phyloP scores from a whole-genome alignment of 805 yeast genomes.

The Candida krabiensis region DNA sequence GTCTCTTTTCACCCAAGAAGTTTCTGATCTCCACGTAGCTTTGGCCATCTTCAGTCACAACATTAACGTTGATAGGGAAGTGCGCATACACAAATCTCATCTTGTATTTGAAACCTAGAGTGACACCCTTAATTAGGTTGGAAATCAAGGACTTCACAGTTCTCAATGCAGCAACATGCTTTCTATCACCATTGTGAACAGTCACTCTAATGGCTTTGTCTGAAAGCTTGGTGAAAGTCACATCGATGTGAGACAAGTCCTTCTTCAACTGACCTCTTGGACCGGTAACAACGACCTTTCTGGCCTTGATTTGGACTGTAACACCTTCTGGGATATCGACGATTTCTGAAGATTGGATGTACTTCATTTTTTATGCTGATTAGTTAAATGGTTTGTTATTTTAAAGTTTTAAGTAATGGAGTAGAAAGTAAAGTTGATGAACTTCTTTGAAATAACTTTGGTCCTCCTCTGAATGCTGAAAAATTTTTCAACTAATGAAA shows the following conservation, averaged over 20 bases:
- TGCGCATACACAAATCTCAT: constrained; percentile 99
- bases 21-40: constrained; percentile 93
- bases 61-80: constrained; percentile 99
- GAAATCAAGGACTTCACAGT: constrained; percentile 93
- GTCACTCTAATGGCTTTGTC: constrained; percentile 77
- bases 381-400: too few relatives aligned
- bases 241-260: constrained; percentile 91
- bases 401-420: too few relatives aligned
- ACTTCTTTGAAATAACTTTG: too few relatives aligned
- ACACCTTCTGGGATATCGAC: constrained; percentile 87
- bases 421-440: too few relatives aligned
- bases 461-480: background rate
- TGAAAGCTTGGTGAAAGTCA: constrained; percentile 80
- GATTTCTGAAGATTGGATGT: constrained; percentile 59
- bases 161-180: constrained; percentile 99
- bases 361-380: constrained; percentile 45
- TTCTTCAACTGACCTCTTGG: constrained; percentile 95
- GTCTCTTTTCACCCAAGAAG: constrained; percentile 99
- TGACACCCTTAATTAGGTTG: constrained; percentile 97
- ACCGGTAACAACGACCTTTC: constrained; percentile 86
- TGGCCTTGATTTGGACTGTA: constrained; percentile 85
- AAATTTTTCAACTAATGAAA: too few relatives aligned
- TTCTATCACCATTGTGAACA: constrained; percentile 99
- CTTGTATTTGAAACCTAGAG: constrained; percentile 98
- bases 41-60: constrained; percentile 73